Evolutionary conservation across 2,329 filamentous ascomycete genomes (phyloP), one percentile per base, ranked within the genome.

Genomic region (Pseudogymnoascus sp.): DNA sequence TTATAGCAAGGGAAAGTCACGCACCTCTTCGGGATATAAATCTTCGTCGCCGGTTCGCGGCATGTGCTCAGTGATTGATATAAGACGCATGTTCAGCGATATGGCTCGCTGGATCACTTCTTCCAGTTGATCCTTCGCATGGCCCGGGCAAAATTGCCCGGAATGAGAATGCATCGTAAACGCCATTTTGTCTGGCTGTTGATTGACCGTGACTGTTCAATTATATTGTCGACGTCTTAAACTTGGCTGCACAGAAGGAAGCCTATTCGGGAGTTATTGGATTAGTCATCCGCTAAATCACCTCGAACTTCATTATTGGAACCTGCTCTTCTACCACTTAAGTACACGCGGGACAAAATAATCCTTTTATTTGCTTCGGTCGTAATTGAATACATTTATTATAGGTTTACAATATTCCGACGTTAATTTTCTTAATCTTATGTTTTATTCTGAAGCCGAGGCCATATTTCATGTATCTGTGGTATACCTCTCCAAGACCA

Each of bases 101-200:
- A 97, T 90, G 66, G 93, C 93, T 11, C 86, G 83, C 70, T 86
- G 83, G 68, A 97, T 79, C 57, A 97, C 84, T 66, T 91, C 86
- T 74, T 97, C 93, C 8, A 99, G 83, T 18, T 85, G 82, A 72
- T 96, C 86, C 71, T 88, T 86, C 58, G 94, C 94, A 78, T 99
- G 94, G 68, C 88, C 85, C 8, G 87, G 87, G 78, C 94, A 99
- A 79, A 99, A 99, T 74, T 99, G 90, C 65, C 94, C 94, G 37
- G 94, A 97, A 77, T 99, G 94, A 71, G 91, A 96, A 76, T 99
- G 94, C 79, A 97, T 95, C 4, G 94, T 95, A 77, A 96, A 96
- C 1, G 93, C 92, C 94, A 97, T 97, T 1, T 11, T 58, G 11
- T 58, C 14, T 25, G 7, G 4, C 33, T 2, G 18, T 14, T 25